Percentiles rank a stretch among this genome's conserved stretches.
These are phyloP conservation scores for Protostelium mycophagum DNA, from an alignment of 78 protist species.

Conservation along the genomic window DNA sequence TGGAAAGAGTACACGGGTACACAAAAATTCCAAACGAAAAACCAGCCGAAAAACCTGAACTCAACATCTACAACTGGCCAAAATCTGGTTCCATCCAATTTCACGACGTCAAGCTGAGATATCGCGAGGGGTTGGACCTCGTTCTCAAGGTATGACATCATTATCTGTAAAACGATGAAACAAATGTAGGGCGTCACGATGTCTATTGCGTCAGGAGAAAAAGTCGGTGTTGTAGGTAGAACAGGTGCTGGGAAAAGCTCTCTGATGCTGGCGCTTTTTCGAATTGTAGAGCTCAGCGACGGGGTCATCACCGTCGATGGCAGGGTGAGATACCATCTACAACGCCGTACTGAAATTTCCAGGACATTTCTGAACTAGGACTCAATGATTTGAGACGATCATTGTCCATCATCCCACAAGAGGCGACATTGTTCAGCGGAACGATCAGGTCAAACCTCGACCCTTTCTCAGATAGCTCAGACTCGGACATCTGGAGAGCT, in stretches of 20 bases:
- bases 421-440: conserved; percentile 82
- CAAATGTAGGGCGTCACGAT: conserved; percentile 43
- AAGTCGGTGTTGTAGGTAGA: conserved; percentile 87
- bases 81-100: conserved; percentile 51
- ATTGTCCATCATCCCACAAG: conserved; percentile 90
- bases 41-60: conserved; percentile 12
- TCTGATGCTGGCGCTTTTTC: conserved; percentile 57
- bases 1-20: conserved; percentile 60
- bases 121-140: conserved; percentile 65
- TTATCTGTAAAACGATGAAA: no score
- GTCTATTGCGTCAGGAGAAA: conserved; percentile 40
- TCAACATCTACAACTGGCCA: conserved; percentile 68
- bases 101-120: conserved; percentile 56
- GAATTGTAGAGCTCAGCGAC: conserved; percentile 51
- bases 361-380: conserved; percentile 49
- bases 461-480: conserved; percentile 69
- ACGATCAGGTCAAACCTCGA: conserved; percentile 43
- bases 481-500: conserved; percentile 71
- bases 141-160: no score
- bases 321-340: no score
- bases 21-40: conserved; percentile 31
- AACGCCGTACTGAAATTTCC: no score
- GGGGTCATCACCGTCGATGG: conserved; percentile 66
- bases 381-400: conserved; percentile 52
- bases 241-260: conserved; percentile 85